Evolutionary conservation across 164 flowering plant genomes (phyloP).

Genomic region (Vitis cinerea): DNA sequence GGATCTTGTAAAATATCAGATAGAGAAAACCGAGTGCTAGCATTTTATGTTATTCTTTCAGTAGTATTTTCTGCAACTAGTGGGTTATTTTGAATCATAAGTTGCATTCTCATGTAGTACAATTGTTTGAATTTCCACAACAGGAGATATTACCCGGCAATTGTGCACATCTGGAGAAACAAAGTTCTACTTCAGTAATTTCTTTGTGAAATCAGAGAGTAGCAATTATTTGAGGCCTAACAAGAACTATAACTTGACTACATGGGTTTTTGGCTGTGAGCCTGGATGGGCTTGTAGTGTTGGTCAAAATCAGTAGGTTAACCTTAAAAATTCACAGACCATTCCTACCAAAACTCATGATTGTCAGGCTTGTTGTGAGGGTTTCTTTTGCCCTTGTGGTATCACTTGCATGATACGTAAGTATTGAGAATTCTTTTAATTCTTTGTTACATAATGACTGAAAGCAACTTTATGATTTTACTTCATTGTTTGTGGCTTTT

Average conservation of each 20-base stretch:
- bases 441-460: not conserved
- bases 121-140: slow-evolving; percentile 10
- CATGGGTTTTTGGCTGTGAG: slow-evolving; percentile 63
- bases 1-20: no score
- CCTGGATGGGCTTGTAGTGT: slow-evolving; percentile 70
- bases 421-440: slow-evolving; percentile 14
- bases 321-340: slow-evolving; percentile 26
- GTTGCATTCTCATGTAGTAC: not conserved
- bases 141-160: slow-evolving; percentile 46
- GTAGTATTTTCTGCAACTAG: not conserved
- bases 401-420: slow-evolving; percentile 69
- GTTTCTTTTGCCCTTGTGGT: slow-evolving; percentile 68
- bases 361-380: slow-evolving; percentile 60
- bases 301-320: slow-evolving; percentile 27
- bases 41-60: no score
- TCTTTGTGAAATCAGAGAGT: slow-evolving; percentile 23
- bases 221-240: slow-evolving; percentile 36
- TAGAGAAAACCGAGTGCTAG: no score
- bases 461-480: not conserved
- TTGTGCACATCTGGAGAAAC: slow-evolving; percentile 60
- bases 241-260: slow-evolving; percentile 55
- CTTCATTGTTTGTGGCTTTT: not conserved
- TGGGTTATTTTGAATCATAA: not conserved
- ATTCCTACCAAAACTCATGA: slow-evolving; percentile 41
- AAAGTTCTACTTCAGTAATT: slow-evolving; percentile 40